Base-by-base conservation (phyloP, 176 grass and related monocot genomes). In the Oryza australiensis region DNA sequence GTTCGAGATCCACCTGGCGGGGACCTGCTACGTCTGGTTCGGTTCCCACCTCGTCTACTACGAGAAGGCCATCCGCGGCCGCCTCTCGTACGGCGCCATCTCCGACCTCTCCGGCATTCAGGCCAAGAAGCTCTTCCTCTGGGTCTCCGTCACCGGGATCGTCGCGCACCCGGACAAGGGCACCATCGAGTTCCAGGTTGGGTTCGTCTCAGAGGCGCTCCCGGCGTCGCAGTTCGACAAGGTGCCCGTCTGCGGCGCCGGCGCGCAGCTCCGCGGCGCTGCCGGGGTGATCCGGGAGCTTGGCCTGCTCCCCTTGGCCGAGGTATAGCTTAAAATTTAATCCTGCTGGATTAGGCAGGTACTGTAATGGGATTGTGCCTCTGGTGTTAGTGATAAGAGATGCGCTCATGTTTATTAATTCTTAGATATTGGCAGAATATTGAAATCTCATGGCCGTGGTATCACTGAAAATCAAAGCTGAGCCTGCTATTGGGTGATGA, bases 41-140 rank as follows among this genome's bases (percentile, higher is more conserved):
- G 78, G 87, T 26, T 74, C 84, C 51, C 34, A 92, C 66, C 77
- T 89, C 45, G 92, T 94, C 55, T 92, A 90, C 88, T 94, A 85
- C 85, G 88, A 90, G 53, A 80, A 64, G 46, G 75, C 73, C 63
- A 77, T 97, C 60, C 68, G 66, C 30, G 94, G 92, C 29, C 42
- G 75, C 73, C 69, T 94, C 79, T 82, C 89, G 51, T 22, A 80
- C 26, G 91, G 94, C 35, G 9, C 51, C 23, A 94, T 97, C 83
- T 55, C 90, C 20, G 28, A 70, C 24, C 83, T 97, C 76, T 64
- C 88, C 40, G 94, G 95, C 40, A 90, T 98, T 66, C 81, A 93
- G 79, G 92, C 84, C 14, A 93, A 91, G 90, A 94, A 94, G 82
- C 9, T 93, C 70, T 93, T 98, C 81, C 14, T 93, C 33, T 98